Percentiles rank a stretch among this genome's conserved stretches.
Evolutionary conservation across 1,284 basidiomycete genomes (phyloP).

Genomic region (Fereydounia khargensis): DNA sequence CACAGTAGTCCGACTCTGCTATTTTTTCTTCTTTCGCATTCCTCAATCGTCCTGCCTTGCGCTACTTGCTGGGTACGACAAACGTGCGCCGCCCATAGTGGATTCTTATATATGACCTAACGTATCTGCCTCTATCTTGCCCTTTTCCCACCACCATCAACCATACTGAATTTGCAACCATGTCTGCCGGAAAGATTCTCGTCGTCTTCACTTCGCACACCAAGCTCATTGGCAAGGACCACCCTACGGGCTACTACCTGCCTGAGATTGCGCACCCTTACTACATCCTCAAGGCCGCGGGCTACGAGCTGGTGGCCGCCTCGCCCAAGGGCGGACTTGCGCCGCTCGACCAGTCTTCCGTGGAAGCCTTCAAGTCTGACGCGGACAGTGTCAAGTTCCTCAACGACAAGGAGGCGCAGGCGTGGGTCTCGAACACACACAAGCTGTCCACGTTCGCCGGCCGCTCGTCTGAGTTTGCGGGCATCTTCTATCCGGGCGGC

Average conservation of each 20-base stretch:
- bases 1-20: too few relatives aligned
- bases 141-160: too few relatives aligned
- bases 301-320: slow-evolving; percentile 69
- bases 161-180: too few relatives aligned
- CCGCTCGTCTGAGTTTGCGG: slow-evolving; percentile 65
- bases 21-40: too few relatives aligned
- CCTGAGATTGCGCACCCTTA: slow-evolving; percentile 74
- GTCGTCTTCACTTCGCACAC: slow-evolving; percentile 73
- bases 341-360: slow-evolving; percentile 68
- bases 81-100: too few relatives aligned
- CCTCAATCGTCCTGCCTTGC: too few relatives aligned
- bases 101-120: too few relatives aligned
- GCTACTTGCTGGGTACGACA: too few relatives aligned
- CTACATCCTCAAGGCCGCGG: slow-evolving; percentile 65
- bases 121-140: too few relatives aligned
- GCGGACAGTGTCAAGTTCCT: slow-evolving; percentile 67
- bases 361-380: slow-evolving; percentile 65
- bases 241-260: slow-evolving; percentile 63
- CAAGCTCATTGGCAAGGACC: slow-evolving; percentile 65
- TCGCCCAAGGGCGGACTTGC: slow-evolving; percentile 71
- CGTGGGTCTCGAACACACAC: slow-evolving; percentile 65
- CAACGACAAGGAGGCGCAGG: slow-evolving; percentile 63
- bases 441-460: slow-evolving; percentile 66
- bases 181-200: too few relatives aligned
- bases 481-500: slow-evolving; percentile 75